Evolutionary conservation across 257 asterid species (phyloP), one percentile per base, ranked within the genome.

Genomic region (Jasminum sambac): DNA sequence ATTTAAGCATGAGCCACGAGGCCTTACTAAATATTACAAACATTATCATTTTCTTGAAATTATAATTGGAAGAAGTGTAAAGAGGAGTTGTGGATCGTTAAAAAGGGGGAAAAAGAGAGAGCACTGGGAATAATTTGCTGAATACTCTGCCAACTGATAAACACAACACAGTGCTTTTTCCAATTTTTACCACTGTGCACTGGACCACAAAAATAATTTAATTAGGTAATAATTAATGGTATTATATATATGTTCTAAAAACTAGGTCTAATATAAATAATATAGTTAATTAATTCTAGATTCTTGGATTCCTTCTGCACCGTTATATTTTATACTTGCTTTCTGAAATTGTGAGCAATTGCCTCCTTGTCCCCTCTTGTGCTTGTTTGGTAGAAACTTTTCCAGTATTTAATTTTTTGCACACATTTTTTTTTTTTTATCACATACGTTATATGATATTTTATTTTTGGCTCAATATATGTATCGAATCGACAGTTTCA

Each of bases 321-420:
- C 79, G 65, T 57, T 60, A 61, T 66, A 60, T 34, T 63, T 63
- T 37, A 12, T 23, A 38, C 39, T 9, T 6, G n/a, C 57, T 67
- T 79, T 79, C 84, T 84, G 81, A 84, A 84, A 77, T 77, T n/a
- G 74, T 67, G 61, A 19, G 77, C 79, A 71, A 77, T 81, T 75
- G 55, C 77, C 79, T 67, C 76, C 50, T 42, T 69, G 77, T 55
- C 72, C 64, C 80, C 74, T 62, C 36, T 1, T 30, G 4, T 4
- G 36, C 36, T 30, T n/a, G n/a, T n/a, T n/a, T n/a, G n/a, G n/a
- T n/a, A n/a, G n/a, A n/a, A n/a, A n/a, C n/a, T n/a, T n/a, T n/a
- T n/a, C n/a, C n/a, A n/a, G n/a, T n/a, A n/a, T n/a, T n/a, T n/a
- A n/a, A n/a, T n/a, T n/a, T n/a, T n/a, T n/a, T n/a, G n/a, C n/a